A percentile compares a stretch with the other conserved stretches of the same genome.
Conservation (phyloP, 2,329 filamentous ascomycete species). For the Thielaviopsis ethacetica region DNA sequence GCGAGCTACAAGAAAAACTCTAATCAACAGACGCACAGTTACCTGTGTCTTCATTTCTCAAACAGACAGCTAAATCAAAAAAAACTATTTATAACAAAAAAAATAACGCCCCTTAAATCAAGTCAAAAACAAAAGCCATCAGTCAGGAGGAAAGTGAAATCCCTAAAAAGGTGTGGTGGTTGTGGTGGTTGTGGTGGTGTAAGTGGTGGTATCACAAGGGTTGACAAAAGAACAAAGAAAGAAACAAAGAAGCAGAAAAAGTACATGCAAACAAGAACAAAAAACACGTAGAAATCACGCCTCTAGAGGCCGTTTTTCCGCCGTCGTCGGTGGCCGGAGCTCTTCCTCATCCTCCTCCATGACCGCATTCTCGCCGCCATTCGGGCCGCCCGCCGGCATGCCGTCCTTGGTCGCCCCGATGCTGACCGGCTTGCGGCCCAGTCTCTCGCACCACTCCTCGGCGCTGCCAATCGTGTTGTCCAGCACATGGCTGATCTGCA, state of each 20-base stretch:
- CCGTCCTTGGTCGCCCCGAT: background rate
- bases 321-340: slow-evolving; percentile 14
- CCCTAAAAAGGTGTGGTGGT: background rate
- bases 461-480: slow-evolving; percentile 82
- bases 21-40: background rate
- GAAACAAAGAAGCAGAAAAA: background rate
- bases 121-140: background rate
- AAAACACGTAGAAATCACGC: background rate
- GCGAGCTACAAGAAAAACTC: background rate
- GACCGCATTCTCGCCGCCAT: slow-evolving; percentile 12
- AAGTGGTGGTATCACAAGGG: background rate
- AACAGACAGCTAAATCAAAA: background rate
- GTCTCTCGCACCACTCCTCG: slow-evolving; percentile 74
- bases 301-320: slow-evolving; percentile 13
- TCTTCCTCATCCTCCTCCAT: slow-evolving; percentile 14
- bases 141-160: background rate
- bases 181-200: background rate
- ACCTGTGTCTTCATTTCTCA: background rate
- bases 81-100: background rate
- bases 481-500: slow-evolving; percentile 73
- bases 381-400: background rate
- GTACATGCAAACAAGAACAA: background rate
- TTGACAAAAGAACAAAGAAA: background rate
- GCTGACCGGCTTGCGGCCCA: slow-evolving; percentile 33
- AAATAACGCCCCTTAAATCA: background rate